phyloP scores from a whole-genome alignment of 148 eudicot genomes.

The Rheum nobile region DNA sequence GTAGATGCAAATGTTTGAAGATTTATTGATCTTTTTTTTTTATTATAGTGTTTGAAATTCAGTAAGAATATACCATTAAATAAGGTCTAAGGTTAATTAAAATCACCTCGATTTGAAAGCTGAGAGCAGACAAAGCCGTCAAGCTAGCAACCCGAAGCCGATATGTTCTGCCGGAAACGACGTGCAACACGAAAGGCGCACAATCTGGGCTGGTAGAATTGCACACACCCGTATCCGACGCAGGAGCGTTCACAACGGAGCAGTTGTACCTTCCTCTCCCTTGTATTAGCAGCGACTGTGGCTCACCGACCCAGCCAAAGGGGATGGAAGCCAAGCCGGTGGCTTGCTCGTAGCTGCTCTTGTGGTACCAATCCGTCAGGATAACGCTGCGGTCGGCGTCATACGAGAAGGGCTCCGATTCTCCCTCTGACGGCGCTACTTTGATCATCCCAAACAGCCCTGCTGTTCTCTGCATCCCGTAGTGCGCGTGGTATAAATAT shows the following conservation, averaged over 20 bases:
- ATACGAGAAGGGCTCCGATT: constrained; percentile 49
- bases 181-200: constrained; percentile 40
- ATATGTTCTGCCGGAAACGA: constrained; percentile 61
- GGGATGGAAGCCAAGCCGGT: constrained; percentile 49
- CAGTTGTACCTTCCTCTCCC: constrained; percentile 70
- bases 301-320: constrained; percentile 77
- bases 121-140: constrained; percentile 58
- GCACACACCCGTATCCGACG: constrained; percentile 21
- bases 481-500: constrained; percentile 71
- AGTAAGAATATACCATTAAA: no score
- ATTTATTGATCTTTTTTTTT: no score
- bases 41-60: no score
- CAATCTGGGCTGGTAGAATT: constrained; percentile 51
- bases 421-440: constrained; percentile 40
- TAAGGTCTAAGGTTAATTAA: no score
- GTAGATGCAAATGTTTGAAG: no score
- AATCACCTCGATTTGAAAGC: constrained; percentile 80
- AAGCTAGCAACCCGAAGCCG: constrained; percentile 64
- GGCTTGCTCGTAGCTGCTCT: constrained; percentile 45
- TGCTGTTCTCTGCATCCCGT: constrained; percentile 71
- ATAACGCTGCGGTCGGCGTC: constrained; percentile 49
- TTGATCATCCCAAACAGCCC: constrained; percentile 61
- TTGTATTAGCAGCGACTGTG: constrained; percentile 71
- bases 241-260: constrained; percentile 18
- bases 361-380: constrained; percentile 78